Percentiles rank a stretch among this genome's conserved stretches.
These are phyloP conservation scores for Eutypella sp. DNA, from an alignment of 2,329 filamentous ascomycete genomes.

Conservation along the genomic window DNA sequence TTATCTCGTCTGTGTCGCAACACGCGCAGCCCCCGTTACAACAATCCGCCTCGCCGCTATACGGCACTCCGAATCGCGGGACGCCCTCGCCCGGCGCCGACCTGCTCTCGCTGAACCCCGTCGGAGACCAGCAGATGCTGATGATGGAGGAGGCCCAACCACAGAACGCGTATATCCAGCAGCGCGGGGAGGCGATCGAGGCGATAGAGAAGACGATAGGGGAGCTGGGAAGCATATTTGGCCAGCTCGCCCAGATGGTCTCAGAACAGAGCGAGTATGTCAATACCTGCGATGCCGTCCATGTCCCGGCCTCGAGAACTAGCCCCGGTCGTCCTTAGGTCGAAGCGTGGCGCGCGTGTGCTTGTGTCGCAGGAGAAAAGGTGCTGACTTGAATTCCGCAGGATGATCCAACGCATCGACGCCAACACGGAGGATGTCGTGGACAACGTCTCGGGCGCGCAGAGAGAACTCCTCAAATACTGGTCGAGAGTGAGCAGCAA, in stretches of 20 bases:
- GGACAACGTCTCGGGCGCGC: constrained; percentile 95
- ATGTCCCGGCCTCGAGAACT: no score
- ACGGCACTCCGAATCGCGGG: constrained; percentile 68
- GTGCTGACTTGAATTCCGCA: constrained; percentile 30
- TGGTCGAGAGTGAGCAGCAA: constrained; percentile 94
- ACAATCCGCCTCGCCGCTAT: constrained; percentile 79
- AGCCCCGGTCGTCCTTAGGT: no score
- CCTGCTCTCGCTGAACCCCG: constrained; percentile 77
- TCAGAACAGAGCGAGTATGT: constrained; percentile 72
- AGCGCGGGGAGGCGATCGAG: constrained; percentile 92
- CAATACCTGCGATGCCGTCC: background rate
- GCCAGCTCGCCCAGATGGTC: constrained; percentile 93
- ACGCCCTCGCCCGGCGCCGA: constrained; percentile 66
- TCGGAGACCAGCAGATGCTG: constrained; percentile 81
- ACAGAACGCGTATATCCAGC: constrained; percentile 84
- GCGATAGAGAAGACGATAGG: constrained; percentile 93
- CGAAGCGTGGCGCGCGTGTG: no score
- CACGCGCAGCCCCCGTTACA: constrained; percentile 64
- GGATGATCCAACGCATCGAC: constrained; percentile 92
- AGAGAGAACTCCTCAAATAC: constrained; percentile 93
- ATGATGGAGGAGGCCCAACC: constrained; percentile 91
- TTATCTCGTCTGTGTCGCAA: constrained; percentile 83
- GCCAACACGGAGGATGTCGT: constrained; percentile 97
- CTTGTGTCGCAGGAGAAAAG: background rate
- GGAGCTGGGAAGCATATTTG: constrained; percentile 88